A percentile compares a stretch with the other conserved stretches of the same genome.
Evolutionary conservation across 2,329 filamentous ascomycete genomes (phyloP).

Genomic region (Raffaelea ambrosiae): DNA sequence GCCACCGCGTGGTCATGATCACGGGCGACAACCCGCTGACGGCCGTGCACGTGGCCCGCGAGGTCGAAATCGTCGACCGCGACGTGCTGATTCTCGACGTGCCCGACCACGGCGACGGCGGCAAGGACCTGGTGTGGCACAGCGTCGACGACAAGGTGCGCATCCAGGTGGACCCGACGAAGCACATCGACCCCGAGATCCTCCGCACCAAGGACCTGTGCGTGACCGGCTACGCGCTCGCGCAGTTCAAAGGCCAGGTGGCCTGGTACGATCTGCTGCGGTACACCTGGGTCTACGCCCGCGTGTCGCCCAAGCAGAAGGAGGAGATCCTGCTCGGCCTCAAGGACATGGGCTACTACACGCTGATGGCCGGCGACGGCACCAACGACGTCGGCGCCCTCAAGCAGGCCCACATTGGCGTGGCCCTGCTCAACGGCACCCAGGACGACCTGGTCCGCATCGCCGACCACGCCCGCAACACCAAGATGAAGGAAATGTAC

Average conservation of each 20-base stretch:
- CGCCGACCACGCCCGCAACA: slow-evolving; percentile 85
- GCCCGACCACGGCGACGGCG: slow-evolving; percentile 76
- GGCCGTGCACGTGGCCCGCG: slow-evolving; percentile 86
- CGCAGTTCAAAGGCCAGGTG: slow-evolving; percentile 75
- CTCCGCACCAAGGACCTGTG: slow-evolving; percentile 84
- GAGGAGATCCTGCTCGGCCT: slow-evolving; percentile 95
- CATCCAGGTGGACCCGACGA: slow-evolving; percentile 75
- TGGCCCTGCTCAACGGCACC: slow-evolving; percentile 91
- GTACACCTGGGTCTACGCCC: slow-evolving; percentile 94
- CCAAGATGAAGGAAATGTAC: slow-evolving; percentile 97
- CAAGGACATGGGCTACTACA: slow-evolving; percentile 95
- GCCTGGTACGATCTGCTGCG: slow-evolving; percentile 72
- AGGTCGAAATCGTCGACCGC: slow-evolving; percentile 96
- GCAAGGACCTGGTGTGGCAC: slow-evolving; percentile 82
- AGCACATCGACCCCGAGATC: slow-evolving; percentile 73
- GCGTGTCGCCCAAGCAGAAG: slow-evolving; percentile 97
- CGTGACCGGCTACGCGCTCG: slow-evolving; percentile 87
- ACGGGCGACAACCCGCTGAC: slow-evolving; percentile 97
- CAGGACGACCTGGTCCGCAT: slow-evolving; percentile 86
- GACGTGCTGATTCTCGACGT: slow-evolving; percentile 92
- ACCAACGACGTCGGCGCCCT: slow-evolving; percentile 97
- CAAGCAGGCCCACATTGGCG: slow-evolving; percentile 96
- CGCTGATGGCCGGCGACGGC: slow-evolving; percentile 95
- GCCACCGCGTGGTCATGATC: slow-evolving; percentile 97
- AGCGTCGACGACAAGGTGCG: slow-evolving; percentile 85